These are phyloP conservation scores for Scalesia atractyloides DNA, from an alignment of 129 eudicot genomes.

Conservation along the genomic window DNA sequence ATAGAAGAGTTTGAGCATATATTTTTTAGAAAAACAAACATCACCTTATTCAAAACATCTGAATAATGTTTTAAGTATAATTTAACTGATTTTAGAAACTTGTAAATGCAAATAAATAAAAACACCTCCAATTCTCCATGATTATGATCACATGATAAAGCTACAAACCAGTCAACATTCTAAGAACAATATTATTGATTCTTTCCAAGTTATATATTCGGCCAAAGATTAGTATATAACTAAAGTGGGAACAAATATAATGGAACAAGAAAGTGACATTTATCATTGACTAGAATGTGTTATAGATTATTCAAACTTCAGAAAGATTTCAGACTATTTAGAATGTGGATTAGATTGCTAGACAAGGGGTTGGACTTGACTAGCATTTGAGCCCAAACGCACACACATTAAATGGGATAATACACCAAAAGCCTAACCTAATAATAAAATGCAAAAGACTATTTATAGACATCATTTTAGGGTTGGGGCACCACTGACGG, in stretches of 20 bases:
- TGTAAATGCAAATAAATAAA: neutral
- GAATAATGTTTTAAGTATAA: too few relatives aligned
- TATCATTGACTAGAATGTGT: conserved; percentile 10
- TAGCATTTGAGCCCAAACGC: neutral
- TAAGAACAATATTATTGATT: neutral
- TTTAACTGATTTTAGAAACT: neutral
- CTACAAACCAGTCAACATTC: neutral
- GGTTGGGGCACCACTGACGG: too few relatives aligned
- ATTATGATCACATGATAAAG: neutral
- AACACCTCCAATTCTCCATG: neutral
- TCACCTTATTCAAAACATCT: too few relatives aligned
- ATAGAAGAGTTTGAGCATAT: too few relatives aligned
- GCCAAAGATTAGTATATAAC: neutral
- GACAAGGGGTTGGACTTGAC: neutral
- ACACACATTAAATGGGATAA: too few relatives aligned
- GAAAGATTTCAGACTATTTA: neutral
- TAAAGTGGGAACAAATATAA: conserved; percentile 2
- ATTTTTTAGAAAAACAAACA: too few relatives aligned
- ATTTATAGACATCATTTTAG: too few relatives aligned
- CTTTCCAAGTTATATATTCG: neutral
- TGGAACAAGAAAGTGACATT: neutral
- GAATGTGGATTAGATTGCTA: neutral
- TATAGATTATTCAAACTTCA: neutral
- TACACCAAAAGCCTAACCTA: too few relatives aligned
- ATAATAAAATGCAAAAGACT: too few relatives aligned